Evolutionary conservation across 768 basidiomycete species (phyloP).

Genomic region (Tephrocybe sp.): DNA sequence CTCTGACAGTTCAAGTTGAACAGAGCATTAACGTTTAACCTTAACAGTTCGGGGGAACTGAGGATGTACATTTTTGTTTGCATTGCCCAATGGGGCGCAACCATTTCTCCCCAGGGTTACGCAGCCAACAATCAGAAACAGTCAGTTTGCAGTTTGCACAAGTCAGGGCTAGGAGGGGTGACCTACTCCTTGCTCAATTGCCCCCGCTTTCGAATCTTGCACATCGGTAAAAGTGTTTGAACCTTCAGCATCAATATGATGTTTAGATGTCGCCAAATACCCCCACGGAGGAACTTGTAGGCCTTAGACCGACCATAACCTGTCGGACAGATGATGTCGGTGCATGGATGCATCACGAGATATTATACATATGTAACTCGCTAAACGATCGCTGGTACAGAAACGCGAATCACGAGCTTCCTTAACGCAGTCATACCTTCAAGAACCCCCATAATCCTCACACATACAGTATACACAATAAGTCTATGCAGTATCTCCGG

Average conservation of each 20-base stretch:
- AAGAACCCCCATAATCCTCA: not conserved
- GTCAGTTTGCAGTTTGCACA: not conserved
- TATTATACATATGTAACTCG: not conserved
- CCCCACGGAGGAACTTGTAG: not conserved
- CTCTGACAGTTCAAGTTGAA: too few relatives aligned
- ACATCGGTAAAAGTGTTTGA: too few relatives aligned
- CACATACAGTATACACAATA: not conserved
- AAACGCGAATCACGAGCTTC: not conserved
- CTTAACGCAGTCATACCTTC: not conserved
- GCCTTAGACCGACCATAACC: not conserved
- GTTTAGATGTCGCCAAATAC: not conserved
- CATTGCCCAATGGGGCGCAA: slow-evolving; percentile 6
- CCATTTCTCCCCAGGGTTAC: not conserved
- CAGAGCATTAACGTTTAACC: too few relatives aligned
- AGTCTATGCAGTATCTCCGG: not conserved
- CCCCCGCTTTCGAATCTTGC: not conserved
- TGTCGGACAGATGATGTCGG: not conserved
- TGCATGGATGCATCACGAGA: not conserved
- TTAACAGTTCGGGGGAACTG: too few relatives aligned
- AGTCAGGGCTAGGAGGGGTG: not conserved
- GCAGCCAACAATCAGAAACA: not conserved
- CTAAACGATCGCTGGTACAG: not conserved
- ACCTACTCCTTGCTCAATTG: not conserved
- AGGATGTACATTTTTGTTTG: not conserved
- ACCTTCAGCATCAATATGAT: not conserved